Evolutionary conservation across 192 early-diverging fungal species (phyloP), one percentile per base, ranked within the genome.

Genomic region (Podila epigama): DNA sequence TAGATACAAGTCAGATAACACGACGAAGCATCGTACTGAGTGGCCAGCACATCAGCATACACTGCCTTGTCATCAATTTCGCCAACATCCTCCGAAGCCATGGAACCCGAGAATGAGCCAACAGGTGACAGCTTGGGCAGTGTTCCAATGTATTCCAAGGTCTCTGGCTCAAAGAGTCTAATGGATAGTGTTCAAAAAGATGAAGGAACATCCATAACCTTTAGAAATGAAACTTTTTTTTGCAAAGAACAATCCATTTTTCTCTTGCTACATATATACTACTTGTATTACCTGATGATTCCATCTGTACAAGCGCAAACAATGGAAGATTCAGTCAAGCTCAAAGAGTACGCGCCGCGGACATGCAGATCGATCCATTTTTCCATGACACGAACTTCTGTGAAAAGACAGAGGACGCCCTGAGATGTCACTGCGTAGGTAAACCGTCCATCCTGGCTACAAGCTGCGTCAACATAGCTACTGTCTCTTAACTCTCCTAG

Each of bases 351-450:
- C n/a, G 89, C 90, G 41, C 79, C 71, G 66, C 67, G 58, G 50
- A 91, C 91, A 81, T 91, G 89, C 36, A 94, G 73, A 70, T 94
- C 85, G n/a, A 94, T 85, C 93, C 93, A 94, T 70, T 92, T 94
- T 59, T 93, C 90, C 75, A 94, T 79, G 12, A 83, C 71, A 37
- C 89, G 70, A 1, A 71, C 81, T 40, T 89, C 86, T 32, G 87
- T 84, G 42, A 94, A 92, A 32, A 89, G 64, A 39, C 90, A 85
- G 22, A 94, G 70, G 9, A 85, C 81, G 16, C 93, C 93, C 15
- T 83, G 86, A 7, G 87, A 85, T 9, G 92, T 91, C 6, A 94
- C 63, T n/a, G 87, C 81, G 66, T 94, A 94, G 7, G 87, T 86
- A 37, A 65, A 68, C 16, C 65, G 79, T 20, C 61, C 68, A 59